phyloP scores from a whole-genome alignment of 306 rosid genomes.

The Coriaria nepalensis region DNA sequence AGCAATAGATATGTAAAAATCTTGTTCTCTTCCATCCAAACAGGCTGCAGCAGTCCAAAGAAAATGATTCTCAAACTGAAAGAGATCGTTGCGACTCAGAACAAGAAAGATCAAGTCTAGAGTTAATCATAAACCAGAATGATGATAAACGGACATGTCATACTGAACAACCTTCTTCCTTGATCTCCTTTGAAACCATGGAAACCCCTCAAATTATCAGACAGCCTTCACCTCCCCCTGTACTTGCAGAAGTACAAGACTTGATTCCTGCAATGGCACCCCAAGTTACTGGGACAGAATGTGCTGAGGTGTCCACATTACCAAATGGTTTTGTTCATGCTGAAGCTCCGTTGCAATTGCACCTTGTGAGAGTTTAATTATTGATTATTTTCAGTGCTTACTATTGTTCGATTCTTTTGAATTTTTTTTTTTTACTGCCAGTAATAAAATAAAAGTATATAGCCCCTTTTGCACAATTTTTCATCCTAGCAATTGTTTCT shows the following conservation, averaged over 20 bases:
- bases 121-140: conserved; percentile 22
- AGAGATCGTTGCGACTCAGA: conserved; percentile 29
- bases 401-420: neutral
- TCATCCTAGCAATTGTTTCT: conserved; percentile 18
- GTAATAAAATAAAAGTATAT: conserved; percentile 1
- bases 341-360: conserved; percentile 69
- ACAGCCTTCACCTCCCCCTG: conserved; percentile 92
- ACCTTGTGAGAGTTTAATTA: conserved; percentile 50
- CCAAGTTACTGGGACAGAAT: conserved; percentile 32
- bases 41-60: conserved; percentile 46
- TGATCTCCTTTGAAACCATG: conserved; percentile 64
- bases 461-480: conserved; percentile 11
- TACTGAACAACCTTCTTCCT: conserved; percentile 43
- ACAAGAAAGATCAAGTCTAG: conserved; percentile 26
- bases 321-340: conserved; percentile 41
- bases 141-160: conserved; percentile 24
- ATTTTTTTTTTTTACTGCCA: neutral
- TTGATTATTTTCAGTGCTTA: neutral
- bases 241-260: conserved; percentile 88
- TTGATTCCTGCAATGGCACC: conserved; percentile 58
- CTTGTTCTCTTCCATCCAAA: conserved; percentile 18
- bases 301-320: conserved; percentile 29
- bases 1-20: neutral
- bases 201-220: conserved; percentile 51
- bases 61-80: conserved; percentile 23